A percentile compares a stretch with the other conserved stretches of the same genome.
Conservation (phyloP, 148 eudicot species). For the Suaeda aralocaspica region DNA sequence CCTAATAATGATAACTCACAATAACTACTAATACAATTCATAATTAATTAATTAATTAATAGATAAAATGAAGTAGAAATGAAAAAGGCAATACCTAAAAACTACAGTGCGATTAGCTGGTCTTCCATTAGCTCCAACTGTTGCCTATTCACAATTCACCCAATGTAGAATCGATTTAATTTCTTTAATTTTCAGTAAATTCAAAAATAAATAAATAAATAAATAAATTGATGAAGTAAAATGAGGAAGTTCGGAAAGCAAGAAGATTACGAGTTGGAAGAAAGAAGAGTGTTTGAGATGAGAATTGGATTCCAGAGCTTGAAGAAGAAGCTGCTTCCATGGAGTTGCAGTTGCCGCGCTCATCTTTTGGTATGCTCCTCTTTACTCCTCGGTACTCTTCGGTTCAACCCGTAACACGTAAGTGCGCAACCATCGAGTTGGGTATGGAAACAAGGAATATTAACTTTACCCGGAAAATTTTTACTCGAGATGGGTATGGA, state of each 20-base stretch:
- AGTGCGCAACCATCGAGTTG: too few relatives aligned
- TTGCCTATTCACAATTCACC: too few relatives aligned
- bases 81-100: slow-evolving; percentile 50
- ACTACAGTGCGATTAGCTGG: slow-evolving; percentile 91
- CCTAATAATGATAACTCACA: slow-evolving; percentile 25
- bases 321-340: slow-evolving; percentile 86
- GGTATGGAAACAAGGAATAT: too few relatives aligned
- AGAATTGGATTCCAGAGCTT: slow-evolving; percentile 65
- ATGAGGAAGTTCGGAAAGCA: too few relatives aligned
- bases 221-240: background rate
- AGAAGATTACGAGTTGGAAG: slow-evolving; percentile 62
- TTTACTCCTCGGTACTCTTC: too few relatives aligned
- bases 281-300: slow-evolving; percentile 65
- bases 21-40: background rate
- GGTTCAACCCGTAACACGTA: too few relatives aligned
- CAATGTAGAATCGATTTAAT: background rate
- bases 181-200: background rate
- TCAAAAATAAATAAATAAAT: background rate
- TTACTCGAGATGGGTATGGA: too few relatives aligned
- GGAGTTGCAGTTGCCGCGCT: slow-evolving; percentile 29
- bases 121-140: slow-evolving; percentile 59
- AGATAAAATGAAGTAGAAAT: too few relatives aligned
- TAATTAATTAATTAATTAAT: background rate
- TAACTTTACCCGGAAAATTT: too few relatives aligned
- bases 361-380: slow-evolving; percentile 21